Percentiles rank a stretch among this genome's conserved stretches.
phyloP scores from a whole-genome alignment of 805 yeast genomes.

The Schizosaccharomyces octosporus region DNA sequence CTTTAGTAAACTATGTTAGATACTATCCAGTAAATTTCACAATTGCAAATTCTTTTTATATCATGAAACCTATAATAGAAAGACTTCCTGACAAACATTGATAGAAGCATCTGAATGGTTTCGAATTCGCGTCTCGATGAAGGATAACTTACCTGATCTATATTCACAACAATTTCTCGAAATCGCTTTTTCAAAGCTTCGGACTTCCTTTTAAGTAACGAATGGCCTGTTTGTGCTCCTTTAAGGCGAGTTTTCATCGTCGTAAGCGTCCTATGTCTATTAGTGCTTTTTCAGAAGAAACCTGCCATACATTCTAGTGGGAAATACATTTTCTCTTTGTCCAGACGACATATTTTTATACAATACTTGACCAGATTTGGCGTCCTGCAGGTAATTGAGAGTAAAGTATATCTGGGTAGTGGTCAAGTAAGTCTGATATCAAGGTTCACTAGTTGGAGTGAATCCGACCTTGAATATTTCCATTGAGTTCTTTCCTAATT shows the following conservation, averaged over 20 bases:
- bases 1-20: constrained; percentile 5
- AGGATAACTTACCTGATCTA: constrained; percentile 30
- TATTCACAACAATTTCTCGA: constrained; percentile 81
- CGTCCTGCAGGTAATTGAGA: too few species aligned
- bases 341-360: background rate
- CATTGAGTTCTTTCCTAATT: too few species aligned
- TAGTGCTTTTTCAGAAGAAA: background rate
- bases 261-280: constrained; percentile 35
- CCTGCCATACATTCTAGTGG: constrained; percentile 1
- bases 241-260: constrained; percentile 84
- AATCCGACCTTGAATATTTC: too few species aligned
- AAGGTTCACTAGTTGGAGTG: too few species aligned
- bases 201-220: constrained; percentile 76
- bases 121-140: background rate
- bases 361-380: background rate
- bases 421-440: too few species aligned
- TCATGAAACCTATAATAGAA: background rate
- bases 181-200: constrained; percentile 91
- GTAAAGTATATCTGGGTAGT: too few species aligned
- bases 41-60: too few species aligned
- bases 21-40: background rate
- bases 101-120: constrained; percentile 4
- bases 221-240: constrained; percentile 94
- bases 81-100: background rate
- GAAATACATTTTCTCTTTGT: constrained; percentile 2